Percentiles rank a stretch among this genome's conserved stretches.
Conservation (phyloP, 306 rosid species). For the Rosa lucieae region DNA sequence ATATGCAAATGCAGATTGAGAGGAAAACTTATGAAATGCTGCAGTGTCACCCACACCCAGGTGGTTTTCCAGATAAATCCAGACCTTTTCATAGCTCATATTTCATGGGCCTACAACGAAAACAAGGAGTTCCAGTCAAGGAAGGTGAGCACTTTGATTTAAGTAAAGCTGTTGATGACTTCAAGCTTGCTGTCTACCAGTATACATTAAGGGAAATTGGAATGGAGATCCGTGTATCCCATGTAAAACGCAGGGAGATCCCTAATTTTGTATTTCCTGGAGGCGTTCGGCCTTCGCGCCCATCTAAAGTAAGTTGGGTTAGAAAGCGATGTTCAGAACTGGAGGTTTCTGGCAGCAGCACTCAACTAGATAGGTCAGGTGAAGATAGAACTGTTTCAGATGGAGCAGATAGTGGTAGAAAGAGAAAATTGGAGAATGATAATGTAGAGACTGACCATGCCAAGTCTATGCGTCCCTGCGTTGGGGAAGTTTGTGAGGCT, state of each 20-base stretch:
- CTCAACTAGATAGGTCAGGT: slow-evolving; percentile 44
- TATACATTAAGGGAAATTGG: slow-evolving; percentile 67
- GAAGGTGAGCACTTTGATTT: slow-evolving; percentile 83
- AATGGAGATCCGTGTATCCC: slow-evolving; percentile 73
- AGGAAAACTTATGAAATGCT: slow-evolving; percentile 71
- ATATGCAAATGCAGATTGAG: slow-evolving; percentile 65
- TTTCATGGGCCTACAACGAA: slow-evolving; percentile 95
- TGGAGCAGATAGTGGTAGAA: slow-evolving; percentile 51
- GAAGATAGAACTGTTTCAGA: slow-evolving; percentile 40
- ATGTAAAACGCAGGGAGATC: slow-evolving; percentile 70
- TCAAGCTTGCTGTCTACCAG: slow-evolving; percentile 60
- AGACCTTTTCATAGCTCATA: slow-evolving; percentile 69
- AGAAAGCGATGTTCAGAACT: slow-evolving; percentile 53
- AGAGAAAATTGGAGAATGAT: slow-evolving; percentile 68
- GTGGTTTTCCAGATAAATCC: slow-evolving; percentile 78
- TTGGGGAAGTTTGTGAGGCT: slow-evolving; percentile 48
- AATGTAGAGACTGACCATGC: slow-evolving; percentile 38
- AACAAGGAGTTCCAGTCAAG: slow-evolving; percentile 68
- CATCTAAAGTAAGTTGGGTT: slow-evolving; percentile 56
- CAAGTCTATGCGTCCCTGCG: slow-evolving; percentile 35
- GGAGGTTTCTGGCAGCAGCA: slow-evolving; percentile 51
- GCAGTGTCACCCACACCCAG: slow-evolving; percentile 97
- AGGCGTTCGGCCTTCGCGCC: slow-evolving; percentile 64
- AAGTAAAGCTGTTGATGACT: slow-evolving; percentile 71
- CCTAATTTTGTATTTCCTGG: slow-evolving; percentile 85